phyloP scores from a whole-genome alignment of 768 basidiomycete genomes.

The Mycena filopes region DNA sequence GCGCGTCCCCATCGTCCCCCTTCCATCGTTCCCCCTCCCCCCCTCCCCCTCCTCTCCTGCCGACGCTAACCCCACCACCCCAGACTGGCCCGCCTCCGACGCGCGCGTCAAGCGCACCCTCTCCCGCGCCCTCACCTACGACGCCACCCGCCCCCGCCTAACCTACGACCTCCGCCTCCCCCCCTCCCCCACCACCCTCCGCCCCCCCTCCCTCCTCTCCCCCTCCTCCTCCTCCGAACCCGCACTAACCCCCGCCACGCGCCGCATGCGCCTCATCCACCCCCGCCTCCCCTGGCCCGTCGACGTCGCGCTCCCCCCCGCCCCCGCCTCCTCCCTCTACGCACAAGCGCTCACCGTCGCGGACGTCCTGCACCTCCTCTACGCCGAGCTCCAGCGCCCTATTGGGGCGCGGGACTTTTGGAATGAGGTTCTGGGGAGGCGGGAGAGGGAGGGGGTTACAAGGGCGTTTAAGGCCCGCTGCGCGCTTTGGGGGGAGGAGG shows the following conservation, averaged over 20 bases:
- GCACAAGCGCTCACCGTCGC: constrained; percentile 52
- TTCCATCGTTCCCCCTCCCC: too few relatives aligned
- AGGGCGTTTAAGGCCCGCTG: constrained; percentile 52
- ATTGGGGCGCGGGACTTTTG: constrained; percentile 56
- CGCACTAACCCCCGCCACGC: constrained; percentile 53
- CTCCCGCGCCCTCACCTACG: neutral
- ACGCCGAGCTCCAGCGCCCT: constrained; percentile 43
- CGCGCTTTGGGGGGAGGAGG: constrained; percentile 12
- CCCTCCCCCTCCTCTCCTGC: too few relatives aligned
- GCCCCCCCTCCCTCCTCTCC: constrained; percentile 20
- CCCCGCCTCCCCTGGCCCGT: constrained; percentile 61
- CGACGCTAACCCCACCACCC: too few relatives aligned
- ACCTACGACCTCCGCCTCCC: constrained; percentile 22
- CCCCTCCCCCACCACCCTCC: constrained; percentile 1
- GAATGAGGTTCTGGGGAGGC: constrained; percentile 54
- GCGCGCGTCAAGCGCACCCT: constrained; percentile 20
- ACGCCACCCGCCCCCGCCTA: constrained; percentile 10
- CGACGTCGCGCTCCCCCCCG: constrained; percentile 51
- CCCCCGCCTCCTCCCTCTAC: constrained; percentile 50
- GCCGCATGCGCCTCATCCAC: constrained; percentile 58
- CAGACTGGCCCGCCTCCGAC: too few relatives aligned
- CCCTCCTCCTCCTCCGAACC: too few relatives aligned
- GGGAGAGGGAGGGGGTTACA: constrained; percentile 49
- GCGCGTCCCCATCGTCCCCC: too few relatives aligned
- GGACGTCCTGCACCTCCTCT: constrained; percentile 55